Evolutionary conservation across 768 basidiomycete genomes (phyloP), one percentile per base, ranked within the genome.

Genomic region (Lepiota brunneoincarnata): DNA sequence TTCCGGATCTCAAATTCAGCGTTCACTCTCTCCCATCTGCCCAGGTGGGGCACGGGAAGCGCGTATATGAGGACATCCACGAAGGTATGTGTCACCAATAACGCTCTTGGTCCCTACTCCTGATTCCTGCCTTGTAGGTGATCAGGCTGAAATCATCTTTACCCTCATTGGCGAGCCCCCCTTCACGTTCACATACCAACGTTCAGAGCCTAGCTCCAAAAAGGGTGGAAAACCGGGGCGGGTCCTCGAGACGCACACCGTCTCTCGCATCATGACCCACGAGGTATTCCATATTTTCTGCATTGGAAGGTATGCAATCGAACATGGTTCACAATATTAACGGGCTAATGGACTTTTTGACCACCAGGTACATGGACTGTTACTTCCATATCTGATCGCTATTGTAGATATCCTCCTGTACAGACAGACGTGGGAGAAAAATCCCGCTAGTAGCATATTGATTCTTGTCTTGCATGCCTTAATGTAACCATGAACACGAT

Each of bases 131-230:
- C 41, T 54, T 37, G 11, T 58, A 91, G 90, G 91, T 51, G 91
- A 93, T 64, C 89, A 97, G 74, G 94, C 96, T 15, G 91, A 94
- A 69, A 97, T 99, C 55, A 72, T 87, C 38, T 98, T 99, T 69
- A 86, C 86, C 2, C 80, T 99, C 49, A 76, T 87, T 28, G 97
- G 97, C 41, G 89, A 91, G 65, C 89, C 97, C 15, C 97, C 97
- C 0, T 99, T 98, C 72, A 88, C 94, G 1, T 98, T 99, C 71
- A 94, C 93, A 0, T 95, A 95, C 70, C 91, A 93, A 67, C 82
- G 92, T 43, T 80, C 91, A 2, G 91, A 92, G 68, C 77, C 84
- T 17, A 78, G 75, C 46, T 67, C 74, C 3, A 83, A 79, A 71
- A 89, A 89, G 65, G 86, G 87, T 26, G 79, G 80, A 45, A 85